Percentiles rank a stretch among this genome's conserved stretches.
Conservation (phyloP, 768 basidiomycete genomes). For the Pulveroboletus sp. region DNA sequence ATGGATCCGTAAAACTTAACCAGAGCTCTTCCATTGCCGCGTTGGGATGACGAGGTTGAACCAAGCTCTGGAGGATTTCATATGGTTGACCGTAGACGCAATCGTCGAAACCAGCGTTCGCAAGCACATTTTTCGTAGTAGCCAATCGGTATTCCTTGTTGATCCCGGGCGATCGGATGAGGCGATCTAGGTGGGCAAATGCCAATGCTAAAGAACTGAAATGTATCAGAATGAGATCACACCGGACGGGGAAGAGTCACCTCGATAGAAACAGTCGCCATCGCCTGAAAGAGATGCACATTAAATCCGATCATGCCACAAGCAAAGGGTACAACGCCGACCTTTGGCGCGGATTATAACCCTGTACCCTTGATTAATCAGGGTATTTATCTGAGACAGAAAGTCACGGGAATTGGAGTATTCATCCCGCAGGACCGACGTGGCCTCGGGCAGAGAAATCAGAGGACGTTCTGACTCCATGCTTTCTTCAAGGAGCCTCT, state of each 20-base stretch:
- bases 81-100: constrained; percentile 76
- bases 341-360: constrained; percentile 71
- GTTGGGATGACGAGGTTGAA: constrained; percentile 39
- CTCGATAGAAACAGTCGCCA: constrained; percentile 91
- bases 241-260: constrained; percentile 39
- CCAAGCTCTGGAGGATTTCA: constrained; percentile 52
- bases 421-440: constrained; percentile 56
- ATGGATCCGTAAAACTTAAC: constrained; percentile 45
- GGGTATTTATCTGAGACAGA: constrained; percentile 69
- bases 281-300: constrained; percentile 56
- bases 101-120: constrained; percentile 57
- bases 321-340: constrained; percentile 25
- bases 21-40: constrained; percentile 38
- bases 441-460: constrained; percentile 50
- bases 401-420: constrained; percentile 61
- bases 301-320: neutral
- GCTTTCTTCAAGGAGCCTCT: constrained; percentile 41
- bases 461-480: constrained; percentile 43
- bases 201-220: constrained; percentile 57
- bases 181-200: constrained; percentile 74
- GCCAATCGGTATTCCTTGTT: constrained; percentile 46
- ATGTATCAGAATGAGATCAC: constrained; percentile 13
- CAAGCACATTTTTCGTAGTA: constrained; percentile 50
- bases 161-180: constrained; percentile 48
- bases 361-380: constrained; percentile 59